Base-by-base conservation (phyloP, 768 basidiomycete species). In the Leccinum longicurvipes region DNA sequence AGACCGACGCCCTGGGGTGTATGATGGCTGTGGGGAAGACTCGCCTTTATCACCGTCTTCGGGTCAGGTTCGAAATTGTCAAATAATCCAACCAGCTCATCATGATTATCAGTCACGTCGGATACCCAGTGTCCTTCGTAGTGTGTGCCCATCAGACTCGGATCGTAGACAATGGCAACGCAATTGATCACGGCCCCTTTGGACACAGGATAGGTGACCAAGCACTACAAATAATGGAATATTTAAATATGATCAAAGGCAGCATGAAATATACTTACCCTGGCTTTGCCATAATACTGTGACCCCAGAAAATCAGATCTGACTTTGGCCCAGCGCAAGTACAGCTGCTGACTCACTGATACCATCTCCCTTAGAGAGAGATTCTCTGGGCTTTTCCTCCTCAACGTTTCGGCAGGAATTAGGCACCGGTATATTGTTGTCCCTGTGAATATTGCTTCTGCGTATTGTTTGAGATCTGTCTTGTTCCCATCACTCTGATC, bases 361-460 rank as follows among this genome's bases (percentile, higher is more conserved):
- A 54, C 48, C 3, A 63, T 41, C 1, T 52, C 39, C 5, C 49
- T 61, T 7, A 76, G 45, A 8, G 65, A 55, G 2, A 31, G 23
- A 25, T 67, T 58, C 8, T 64, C 56, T 2, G 72, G 73, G 25
- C 56, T 8, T 15, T 60, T 56, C 31, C 57, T 58, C 23, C 52
- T 56, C 50, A 80, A 53, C 1, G 54, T 50, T 17, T 73, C 68
- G 2, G 66, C 67, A 4, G 76, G 57, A 19, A 79, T 57, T 15
- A 81, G 58, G 3, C 55, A 64, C 4, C 79, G 70, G 52, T 81
- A 80, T 1, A 71, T 68, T 3, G 66, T 50, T 2, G 68, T 71
- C 8, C 81, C 81, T 1, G 73, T 78, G 68, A 75, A 81, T 0
- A 61, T 62, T 9, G 79, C 73, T 6, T 69, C 57, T 0, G 60